phyloP scores from a whole-genome alignment of 257 asterid genomes.

The Ballota nigra region DNA sequence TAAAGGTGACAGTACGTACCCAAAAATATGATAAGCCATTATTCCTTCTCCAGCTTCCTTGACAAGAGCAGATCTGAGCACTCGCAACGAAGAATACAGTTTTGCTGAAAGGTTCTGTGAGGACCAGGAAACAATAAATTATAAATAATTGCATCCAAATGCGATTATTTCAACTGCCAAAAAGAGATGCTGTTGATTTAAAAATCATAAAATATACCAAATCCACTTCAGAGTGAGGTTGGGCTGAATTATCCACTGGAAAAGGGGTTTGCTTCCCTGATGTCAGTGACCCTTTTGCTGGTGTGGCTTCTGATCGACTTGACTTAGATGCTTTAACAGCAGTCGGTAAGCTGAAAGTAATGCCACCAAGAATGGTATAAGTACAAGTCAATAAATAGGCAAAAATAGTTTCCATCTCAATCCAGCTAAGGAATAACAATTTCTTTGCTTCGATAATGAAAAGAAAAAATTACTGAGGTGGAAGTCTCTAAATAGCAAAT shows the following conservation, averaged over 20 bases:
- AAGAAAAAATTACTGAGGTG: background rate
- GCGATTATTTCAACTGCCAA: background rate
- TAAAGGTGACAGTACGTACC: slow-evolving; percentile 36
- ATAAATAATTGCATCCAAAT: background rate
- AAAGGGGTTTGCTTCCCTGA: slow-evolving; percentile 47
- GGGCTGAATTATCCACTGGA: slow-evolving; percentile 38
- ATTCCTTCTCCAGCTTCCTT: slow-evolving; percentile 65
- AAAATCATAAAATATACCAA: slow-evolving; percentile 41
- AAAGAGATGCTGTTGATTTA: slow-evolving; percentile 1
- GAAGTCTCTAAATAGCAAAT: background rate
- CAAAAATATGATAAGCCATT: slow-evolving; percentile 66
- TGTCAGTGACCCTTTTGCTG: slow-evolving; percentile 65
- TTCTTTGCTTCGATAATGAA: background rate
- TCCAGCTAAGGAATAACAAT: background rate
- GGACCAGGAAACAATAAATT: background rate
- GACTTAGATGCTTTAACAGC: slow-evolving; percentile 51
- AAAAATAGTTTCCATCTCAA: slow-evolving; percentile 2
- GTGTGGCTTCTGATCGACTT: slow-evolving; percentile 56
- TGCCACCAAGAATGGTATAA: slow-evolving; percentile 10
- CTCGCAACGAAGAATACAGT: slow-evolving; percentile 54
- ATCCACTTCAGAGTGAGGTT: slow-evolving; percentile 50
- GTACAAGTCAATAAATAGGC: slow-evolving; percentile 7
- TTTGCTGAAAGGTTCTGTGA: slow-evolving; percentile 63
- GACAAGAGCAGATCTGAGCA: slow-evolving; percentile 55
- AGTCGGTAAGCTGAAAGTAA: slow-evolving; percentile 60